Conservation (phyloP, 2,329 filamentous ascomycete species). For the Colletotrichum tabaci region DNA sequence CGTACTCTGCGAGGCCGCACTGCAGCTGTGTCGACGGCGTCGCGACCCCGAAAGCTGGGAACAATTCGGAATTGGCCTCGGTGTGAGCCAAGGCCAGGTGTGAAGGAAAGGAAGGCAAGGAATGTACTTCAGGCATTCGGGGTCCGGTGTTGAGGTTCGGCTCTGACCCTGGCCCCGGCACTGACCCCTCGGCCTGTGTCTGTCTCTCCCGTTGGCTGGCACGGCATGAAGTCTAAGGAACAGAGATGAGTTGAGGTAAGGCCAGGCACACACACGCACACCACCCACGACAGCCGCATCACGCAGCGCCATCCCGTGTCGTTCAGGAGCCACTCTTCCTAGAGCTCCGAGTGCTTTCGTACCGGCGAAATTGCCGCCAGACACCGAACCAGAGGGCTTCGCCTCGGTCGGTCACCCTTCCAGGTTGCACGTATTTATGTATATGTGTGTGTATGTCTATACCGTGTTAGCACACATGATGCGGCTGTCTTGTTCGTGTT, state of each 20-base stretch:
- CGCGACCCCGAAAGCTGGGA: not conserved
- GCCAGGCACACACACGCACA: slow-evolving; percentile 2
- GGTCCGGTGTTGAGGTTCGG: slow-evolving; percentile 18
- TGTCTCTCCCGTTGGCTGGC: slow-evolving; percentile 15
- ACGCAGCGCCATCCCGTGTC: slow-evolving; percentile 20
- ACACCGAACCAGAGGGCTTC: slow-evolving; percentile 20
- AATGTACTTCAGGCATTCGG: slow-evolving; percentile 15
- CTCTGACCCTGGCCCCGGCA: slow-evolving; percentile 37
- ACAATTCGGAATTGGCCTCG: slow-evolving; percentile 26
- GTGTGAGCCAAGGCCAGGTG: not conserved
- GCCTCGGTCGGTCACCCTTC: slow-evolving; percentile 7
- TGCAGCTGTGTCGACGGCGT: not conserved
- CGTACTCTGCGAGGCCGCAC: too few species aligned
- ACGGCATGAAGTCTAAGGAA: slow-evolving; percentile 17
- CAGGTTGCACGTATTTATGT: not conserved
- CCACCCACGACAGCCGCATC: slow-evolving; percentile 22
- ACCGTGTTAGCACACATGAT: slow-evolving; percentile 32
- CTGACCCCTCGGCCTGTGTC: slow-evolving; percentile 33
- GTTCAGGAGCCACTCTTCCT: not conserved
- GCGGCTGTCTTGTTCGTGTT: not conserved
- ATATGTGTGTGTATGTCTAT: not conserved
- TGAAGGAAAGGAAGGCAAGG: not conserved
- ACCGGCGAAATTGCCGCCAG: slow-evolving; percentile 1
- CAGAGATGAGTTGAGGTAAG: slow-evolving; percentile 4
- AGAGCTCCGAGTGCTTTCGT: not conserved